phyloP scores from a whole-genome alignment of 345 rosid genomes.

The Pelargonium nanum region DNA sequence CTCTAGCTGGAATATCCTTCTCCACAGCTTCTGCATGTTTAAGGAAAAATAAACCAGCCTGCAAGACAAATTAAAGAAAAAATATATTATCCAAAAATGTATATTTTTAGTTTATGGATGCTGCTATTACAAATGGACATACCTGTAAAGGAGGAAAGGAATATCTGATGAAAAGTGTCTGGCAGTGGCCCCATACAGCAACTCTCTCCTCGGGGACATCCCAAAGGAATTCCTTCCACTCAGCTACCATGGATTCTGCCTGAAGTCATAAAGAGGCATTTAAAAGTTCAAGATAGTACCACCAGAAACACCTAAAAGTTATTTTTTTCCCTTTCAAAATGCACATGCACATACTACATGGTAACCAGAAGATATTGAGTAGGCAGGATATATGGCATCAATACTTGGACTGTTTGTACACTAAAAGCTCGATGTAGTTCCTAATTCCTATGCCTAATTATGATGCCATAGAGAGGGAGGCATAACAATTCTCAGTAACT shows the following conservation, averaged over 20 bases:
- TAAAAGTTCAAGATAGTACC: conserved; percentile 5
- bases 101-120: not conserved
- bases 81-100: conserved; percentile 2
- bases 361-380: not conserved
- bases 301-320: conserved; percentile 1
- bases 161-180: conserved; percentile 75
- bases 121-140: conserved; percentile 7
- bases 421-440: not conserved
- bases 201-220: conserved; percentile 99
- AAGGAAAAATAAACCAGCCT: conserved; percentile 95
- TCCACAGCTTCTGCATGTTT: conserved; percentile 88
- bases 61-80: conserved; percentile 17
- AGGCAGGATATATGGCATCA: too few relatives aligned
- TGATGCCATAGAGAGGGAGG: not conserved
- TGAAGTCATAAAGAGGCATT: conserved; percentile 19
- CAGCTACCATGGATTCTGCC: conserved; percentile 99
- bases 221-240: conserved; percentile 99
- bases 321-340: too few relatives aligned
- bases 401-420: too few relatives aligned
- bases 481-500: too few relatives aligned
- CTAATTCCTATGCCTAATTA: not conserved
- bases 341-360: not conserved
- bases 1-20: conserved; percentile 90
- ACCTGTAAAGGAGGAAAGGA: conserved; percentile 88
- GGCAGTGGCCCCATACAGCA: conserved; percentile 97